Conservation (phyloP, 192 early-diverging fungal genomes). For the Coemansia sp. region DNA sequence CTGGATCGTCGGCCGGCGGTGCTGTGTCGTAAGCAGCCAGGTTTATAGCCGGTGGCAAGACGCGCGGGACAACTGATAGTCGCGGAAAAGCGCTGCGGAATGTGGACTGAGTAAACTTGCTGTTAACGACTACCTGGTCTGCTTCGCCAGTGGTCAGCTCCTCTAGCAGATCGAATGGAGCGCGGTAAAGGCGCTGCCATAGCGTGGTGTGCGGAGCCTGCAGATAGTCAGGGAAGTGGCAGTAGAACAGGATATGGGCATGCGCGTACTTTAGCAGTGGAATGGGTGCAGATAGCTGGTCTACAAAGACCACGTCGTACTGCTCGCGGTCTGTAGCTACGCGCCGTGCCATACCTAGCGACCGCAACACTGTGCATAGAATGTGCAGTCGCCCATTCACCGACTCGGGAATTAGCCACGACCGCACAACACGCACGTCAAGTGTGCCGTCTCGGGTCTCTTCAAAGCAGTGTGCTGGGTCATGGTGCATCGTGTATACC, state of each 20-base stretch:
- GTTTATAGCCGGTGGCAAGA: conserved; percentile 84
- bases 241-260: conserved; percentile 87
- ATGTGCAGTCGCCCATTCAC: conserved; percentile 75
- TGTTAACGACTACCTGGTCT: conserved; percentile 90
- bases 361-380: conserved; percentile 77
- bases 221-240: conserved; percentile 93
- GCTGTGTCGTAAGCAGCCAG: conserved; percentile 66
- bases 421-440: conserved; percentile 66
- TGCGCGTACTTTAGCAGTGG: conserved; percentile 72
- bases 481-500: conserved; percentile 91
- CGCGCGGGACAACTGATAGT: conserved; percentile 61
- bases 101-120: conserved; percentile 75
- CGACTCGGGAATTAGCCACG: conserved; percentile 68
- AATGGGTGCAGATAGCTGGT: conserved; percentile 83
- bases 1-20: conserved; percentile 56
- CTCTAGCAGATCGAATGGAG: conserved; percentile 81
- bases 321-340: conserved; percentile 50
- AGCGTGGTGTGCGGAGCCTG: conserved; percentile 62
- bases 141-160: conserved; percentile 83
- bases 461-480: conserved; percentile 81
- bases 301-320: conserved; percentile 79
- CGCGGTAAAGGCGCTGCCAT: conserved; percentile 69
- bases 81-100: conserved; percentile 71
- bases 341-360: conserved; percentile 61
- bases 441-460: conserved; percentile 89